Evolutionary conservation across 2,329 filamentous ascomycete species (phyloP).

Genomic region (Coleophoma crateriformis): DNA sequence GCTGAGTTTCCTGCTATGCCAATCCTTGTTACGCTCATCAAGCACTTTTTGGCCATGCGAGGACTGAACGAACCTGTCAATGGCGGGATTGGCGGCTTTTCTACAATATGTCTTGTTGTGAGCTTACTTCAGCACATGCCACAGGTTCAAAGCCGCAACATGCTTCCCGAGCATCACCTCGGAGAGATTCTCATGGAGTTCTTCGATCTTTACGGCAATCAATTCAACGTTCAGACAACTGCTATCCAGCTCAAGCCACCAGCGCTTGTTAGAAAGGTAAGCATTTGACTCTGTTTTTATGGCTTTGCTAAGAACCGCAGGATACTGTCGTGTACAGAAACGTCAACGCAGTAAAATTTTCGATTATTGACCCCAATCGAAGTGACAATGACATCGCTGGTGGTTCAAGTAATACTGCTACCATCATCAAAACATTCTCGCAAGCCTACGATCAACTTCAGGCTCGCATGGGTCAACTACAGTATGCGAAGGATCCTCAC

Average conservation of each 20-base stretch:
- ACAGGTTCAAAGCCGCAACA: slow-evolving; percentile 54
- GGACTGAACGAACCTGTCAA: slow-evolving; percentile 86
- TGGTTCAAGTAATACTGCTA: slow-evolving; percentile 65
- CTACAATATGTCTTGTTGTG: slow-evolving; percentile 87
- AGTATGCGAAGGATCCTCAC: slow-evolving; percentile 22
- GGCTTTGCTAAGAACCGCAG: slow-evolving; percentile 7
- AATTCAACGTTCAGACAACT: slow-evolving; percentile 63
- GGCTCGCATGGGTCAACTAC: slow-evolving; percentile 49
- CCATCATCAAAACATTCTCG: slow-evolving; percentile 66
- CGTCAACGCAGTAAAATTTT: slow-evolving; percentile 59
- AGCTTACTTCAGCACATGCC: slow-evolving; percentile 82
- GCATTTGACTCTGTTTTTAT: slow-evolving; percentile 15
- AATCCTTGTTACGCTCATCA: slow-evolving; percentile 78
- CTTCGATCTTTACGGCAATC: slow-evolving; percentile 80
- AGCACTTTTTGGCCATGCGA: slow-evolving; percentile 87
- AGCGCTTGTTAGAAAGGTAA: slow-evolving; percentile 70
- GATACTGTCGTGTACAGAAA: slow-evolving; percentile 38
- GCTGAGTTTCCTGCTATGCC: slow-evolving; percentile 77
- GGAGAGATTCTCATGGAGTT: slow-evolving; percentile 83
- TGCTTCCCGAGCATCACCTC: slow-evolving; percentile 60
- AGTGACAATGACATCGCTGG: slow-evolving; percentile 83
- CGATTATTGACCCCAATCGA: slow-evolving; percentile 90
- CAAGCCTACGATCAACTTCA: slow-evolving; percentile 54
- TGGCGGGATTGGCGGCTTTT: slow-evolving; percentile 90
- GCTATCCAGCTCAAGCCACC: slow-evolving; percentile 76